Evolutionary conservation across 2,329 filamentous ascomycete genomes (phyloP), one percentile per base, ranked within the genome.

Genomic region (Scytalidium sp.): DNA sequence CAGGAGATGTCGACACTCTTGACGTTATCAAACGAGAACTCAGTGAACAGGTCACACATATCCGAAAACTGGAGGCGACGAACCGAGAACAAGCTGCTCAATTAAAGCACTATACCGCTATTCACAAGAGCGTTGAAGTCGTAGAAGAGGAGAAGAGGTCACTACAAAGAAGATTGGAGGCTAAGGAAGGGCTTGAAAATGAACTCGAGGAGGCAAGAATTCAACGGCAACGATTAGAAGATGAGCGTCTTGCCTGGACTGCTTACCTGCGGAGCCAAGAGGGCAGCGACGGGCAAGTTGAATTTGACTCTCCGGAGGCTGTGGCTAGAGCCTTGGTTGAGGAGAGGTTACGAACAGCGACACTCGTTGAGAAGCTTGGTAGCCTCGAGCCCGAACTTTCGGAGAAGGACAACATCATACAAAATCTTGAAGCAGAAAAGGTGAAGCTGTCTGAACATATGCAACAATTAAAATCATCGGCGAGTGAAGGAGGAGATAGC

Each of bases 71-170:
- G 3, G 94, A 99, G 66, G 78, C 81, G 1, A 82, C 83, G 29
- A 96, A 90, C 55, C 79, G 89, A 20, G 90, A 96, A 45, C 89
- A 96, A 63, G 75, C 83, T 13, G 70, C 78, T 0, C 93, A 99
- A 65, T 72, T 99, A 29, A 90, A 88, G 59, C 87, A 91, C 58
- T 78, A 95, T 32, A 85, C 91, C 13, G 88, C 91, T 57, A 72
- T 87, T 3, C 85, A 91, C 66, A 93, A 89, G 69, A 90, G 88
- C n/a, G 85, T 96, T 1, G 90, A 96, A 63, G 81, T 99, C 2
- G 88, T 97, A 0, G 91, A 99, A 65, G 94, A 99, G 67, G 91
- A 99, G 72, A 97, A 97, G 74, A 79, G 89, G 54, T 82, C 84
- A 0, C 72, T 99, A 19, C 87, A 94, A 66, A 83, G 85, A 25